Base-by-base conservation (phyloP, 495 filamentous ascomycete genomes). In the Polyplosphaeria fusca region DNA sequence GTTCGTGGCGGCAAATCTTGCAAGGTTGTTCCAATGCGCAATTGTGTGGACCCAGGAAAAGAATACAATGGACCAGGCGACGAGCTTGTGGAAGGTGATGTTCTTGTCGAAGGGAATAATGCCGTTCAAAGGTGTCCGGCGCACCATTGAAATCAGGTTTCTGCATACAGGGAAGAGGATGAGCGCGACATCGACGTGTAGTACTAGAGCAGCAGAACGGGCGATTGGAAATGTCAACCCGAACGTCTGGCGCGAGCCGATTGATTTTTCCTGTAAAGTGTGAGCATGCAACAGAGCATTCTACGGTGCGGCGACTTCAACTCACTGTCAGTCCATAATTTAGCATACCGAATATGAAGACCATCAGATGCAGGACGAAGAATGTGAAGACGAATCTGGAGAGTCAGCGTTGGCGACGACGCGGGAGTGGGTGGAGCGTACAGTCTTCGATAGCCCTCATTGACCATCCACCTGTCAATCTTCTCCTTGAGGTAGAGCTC, bases 81-180 rank as follows among this genome's bases (percentile, higher is more conserved):
- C 84, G 47, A 86, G 81, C 71, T 86, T 87, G 70, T 90, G 87
- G 73, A 90, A 88, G 30, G 85, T 85, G 63, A 88, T 88, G 68
- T 88, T 88, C 72, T 88, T 88, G 69, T 88, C 76, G 72, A 89
- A 87, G 60, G 86, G 86, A 47, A 91, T 82, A 65, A 89, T 85
- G 54, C 86, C 85, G 66, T 87, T 86, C 28, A 89, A 76, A 38
- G 86, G 84, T 13, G 85, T 89, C 66, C 86, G 84, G 62, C 87
- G 76, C 45, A 82, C 79, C 55, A 89, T 76, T 52, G 85, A 89
- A 64, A 89, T 88, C 45, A 90, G 76, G 24, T 86, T 89, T 47
- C 86, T 80, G 73, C 87, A 91, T 50, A 89, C 85, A 24, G 87
- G 86, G 60, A 91, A 80, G n/a, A 90, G 73, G 61, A 91, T 77